These are phyloP conservation scores for Allantophomopsis cytisporea DNA, from an alignment of 2,329 filamentous ascomycete genomes.

Conservation along the genomic window DNA sequence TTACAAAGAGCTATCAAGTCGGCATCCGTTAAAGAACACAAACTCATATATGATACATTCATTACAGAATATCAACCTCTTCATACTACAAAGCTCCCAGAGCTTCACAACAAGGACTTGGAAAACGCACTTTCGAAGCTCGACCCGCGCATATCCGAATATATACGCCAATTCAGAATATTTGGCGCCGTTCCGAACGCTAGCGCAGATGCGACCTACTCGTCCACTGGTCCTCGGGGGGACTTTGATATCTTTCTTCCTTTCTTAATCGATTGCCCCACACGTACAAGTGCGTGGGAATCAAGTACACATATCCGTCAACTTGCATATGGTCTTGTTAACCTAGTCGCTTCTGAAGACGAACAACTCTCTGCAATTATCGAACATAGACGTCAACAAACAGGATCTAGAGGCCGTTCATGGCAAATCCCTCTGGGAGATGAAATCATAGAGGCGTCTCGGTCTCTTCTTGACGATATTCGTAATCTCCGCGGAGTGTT, in stretches of 20 bases:
- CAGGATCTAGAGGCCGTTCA: slow-evolving; percentile 12
- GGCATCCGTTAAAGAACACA: slow-evolving; percentile 6
- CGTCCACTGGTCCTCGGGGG: slow-evolving; percentile 8
- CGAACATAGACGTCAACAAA: slow-evolving; percentile 15
- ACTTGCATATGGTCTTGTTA: slow-evolving; percentile 40
- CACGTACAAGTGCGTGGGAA: slow-evolving; percentile 42
- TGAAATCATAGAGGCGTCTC: slow-evolving; percentile 12
- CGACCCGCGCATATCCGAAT: slow-evolving; percentile 35
- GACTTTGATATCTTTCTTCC: slow-evolving; percentile 46
- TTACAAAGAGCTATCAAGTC: slow-evolving; percentile 8
- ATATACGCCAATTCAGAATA: slow-evolving; percentile 27
- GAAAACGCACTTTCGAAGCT: slow-evolving; percentile 12
- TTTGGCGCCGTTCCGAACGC: slow-evolving; percentile 7
- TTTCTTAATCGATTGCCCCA: slow-evolving; percentile 41
- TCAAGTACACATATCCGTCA: slow-evolving; percentile 33
- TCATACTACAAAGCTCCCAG: too few species aligned
- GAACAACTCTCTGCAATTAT: slow-evolving; percentile 9
- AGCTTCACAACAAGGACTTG: neutral
- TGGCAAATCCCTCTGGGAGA: slow-evolving; percentile 10
- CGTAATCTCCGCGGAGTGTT: slow-evolving; percentile 6
- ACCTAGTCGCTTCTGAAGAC: slow-evolving; percentile 16
- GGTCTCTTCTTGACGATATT: slow-evolving; percentile 6
- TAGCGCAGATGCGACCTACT: neutral
- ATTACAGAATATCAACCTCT: slow-evolving; percentile 11
- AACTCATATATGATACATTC: slow-evolving; percentile 10